Evolutionary conservation across 1,284 basidiomycete species (phyloP).

Genomic region (Pisolithus thermaeus): DNA sequence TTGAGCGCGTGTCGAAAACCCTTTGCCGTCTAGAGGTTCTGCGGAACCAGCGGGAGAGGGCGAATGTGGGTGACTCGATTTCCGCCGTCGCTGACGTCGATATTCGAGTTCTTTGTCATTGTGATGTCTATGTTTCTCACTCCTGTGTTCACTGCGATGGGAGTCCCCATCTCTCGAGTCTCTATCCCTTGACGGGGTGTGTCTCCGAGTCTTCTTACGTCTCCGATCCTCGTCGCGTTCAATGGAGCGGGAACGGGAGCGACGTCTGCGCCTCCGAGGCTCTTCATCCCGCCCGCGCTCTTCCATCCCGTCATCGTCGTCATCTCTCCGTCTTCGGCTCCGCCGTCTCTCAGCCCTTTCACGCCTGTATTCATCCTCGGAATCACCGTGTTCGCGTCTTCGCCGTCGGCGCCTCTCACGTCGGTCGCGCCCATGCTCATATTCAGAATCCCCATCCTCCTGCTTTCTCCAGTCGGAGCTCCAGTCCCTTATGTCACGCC

Average conservation of each 20-base stretch:
- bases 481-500: slow-evolving; percentile 13
- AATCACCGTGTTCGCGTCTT: slow-evolving; percentile 15
- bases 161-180: slow-evolving; percentile 4
- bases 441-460: slow-evolving; percentile 12
- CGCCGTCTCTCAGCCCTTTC: too few relatives aligned
- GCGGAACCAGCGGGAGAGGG: slow-evolving; percentile 5
- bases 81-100: slow-evolving; percentile 17
- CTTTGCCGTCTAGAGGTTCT: slow-evolving; percentile 1
- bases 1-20: slow-evolving; percentile 6
- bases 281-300: slow-evolving; percentile 1
- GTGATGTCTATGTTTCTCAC: slow-evolving; percentile 18
- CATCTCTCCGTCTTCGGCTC: background rate
- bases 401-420: slow-evolving; percentile 13
- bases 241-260: slow-evolving; percentile 25
- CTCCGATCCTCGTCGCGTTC: slow-evolving; percentile 12
- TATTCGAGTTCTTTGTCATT: slow-evolving; percentile 17
- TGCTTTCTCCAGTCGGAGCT: slow-evolving; percentile 11
- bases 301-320: too few relatives aligned
- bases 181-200: slow-evolving; percentile 11
- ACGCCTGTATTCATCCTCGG: background rate
- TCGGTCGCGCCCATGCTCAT: slow-evolving; percentile 1
- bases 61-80: slow-evolving; percentile 12
- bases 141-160: slow-evolving; percentile 15
- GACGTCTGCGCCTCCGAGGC: slow-evolving; percentile 20
- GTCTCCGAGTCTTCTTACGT: slow-evolving; percentile 12